Conservation (phyloP, 2,329 filamentous ascomycete genomes). For the Zelopaecilomyces penicillatus region DNA sequence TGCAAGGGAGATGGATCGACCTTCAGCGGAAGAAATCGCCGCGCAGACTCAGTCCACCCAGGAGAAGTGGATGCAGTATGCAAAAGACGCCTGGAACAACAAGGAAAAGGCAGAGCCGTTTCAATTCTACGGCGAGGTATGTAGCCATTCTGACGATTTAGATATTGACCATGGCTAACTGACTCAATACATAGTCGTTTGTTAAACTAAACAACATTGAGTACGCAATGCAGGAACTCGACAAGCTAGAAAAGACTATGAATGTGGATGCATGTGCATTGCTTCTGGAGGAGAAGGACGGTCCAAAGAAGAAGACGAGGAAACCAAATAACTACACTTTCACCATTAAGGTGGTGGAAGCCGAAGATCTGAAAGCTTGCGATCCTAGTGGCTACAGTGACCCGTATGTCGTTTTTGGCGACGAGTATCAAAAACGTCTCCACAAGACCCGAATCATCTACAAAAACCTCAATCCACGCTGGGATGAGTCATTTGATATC, state of each 20-base stretch:
- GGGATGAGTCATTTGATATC: constrained; percentile 96
- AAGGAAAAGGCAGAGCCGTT: constrained; percentile 95
- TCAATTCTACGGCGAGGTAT: constrained; percentile 87
- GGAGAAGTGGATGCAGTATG: constrained; percentile 87
- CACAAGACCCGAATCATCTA: constrained; percentile 92
- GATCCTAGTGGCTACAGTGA: constrained; percentile 91
- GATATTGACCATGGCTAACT: not conserved
- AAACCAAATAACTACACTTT: constrained; percentile 88
- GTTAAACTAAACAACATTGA: constrained; percentile 98
- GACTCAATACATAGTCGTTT: constrained; percentile 57
- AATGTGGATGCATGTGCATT: constrained; percentile 87
- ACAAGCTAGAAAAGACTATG: constrained; percentile 80
- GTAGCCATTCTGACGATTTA: constrained; percentile 14
- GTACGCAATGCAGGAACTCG: constrained; percentile 84
- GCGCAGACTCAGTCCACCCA: constrained; percentile 71
- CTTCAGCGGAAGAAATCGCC: constrained; percentile 79
- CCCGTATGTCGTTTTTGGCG: constrained; percentile 91
- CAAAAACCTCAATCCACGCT: constrained; percentile 82
- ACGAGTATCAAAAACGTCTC: constrained; percentile 95
- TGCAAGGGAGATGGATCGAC: constrained; percentile 82
- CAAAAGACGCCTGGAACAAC: constrained; percentile 84
- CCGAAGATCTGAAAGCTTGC: constrained; percentile 95
- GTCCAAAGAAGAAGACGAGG: constrained; percentile 55
- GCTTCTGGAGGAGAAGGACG: constrained; percentile 66
- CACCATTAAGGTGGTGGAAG: constrained; percentile 97